These are phyloP conservation scores for Quercus parvula DNA, from an alignment of 306 rosid genomes.

Conservation along the genomic window DNA sequence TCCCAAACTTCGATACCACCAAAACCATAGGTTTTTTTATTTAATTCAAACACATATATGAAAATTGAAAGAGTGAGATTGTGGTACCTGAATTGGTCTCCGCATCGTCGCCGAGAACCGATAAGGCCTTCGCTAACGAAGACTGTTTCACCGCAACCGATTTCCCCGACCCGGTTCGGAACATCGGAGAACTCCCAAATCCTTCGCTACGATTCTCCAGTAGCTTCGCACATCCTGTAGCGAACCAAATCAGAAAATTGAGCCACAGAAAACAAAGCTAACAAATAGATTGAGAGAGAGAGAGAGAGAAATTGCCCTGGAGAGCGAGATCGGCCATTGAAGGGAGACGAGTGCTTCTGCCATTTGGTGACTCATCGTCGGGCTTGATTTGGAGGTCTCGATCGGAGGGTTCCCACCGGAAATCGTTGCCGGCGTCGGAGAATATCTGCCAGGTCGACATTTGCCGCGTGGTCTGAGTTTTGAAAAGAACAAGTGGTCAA, in stretches of 20 bases:
- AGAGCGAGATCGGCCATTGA: conserved; percentile 51
- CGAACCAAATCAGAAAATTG: not conserved
- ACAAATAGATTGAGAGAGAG: not conserved
- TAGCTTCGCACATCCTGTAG: conserved; percentile 43
- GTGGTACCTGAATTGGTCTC: conserved; percentile 18
- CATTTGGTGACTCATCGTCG: not conserved
- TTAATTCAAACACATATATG: not conserved
- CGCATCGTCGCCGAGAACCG: conserved; percentile 32
- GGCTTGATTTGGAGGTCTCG: conserved; percentile 12
- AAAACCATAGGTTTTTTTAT: not conserved
- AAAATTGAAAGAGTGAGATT: not conserved
- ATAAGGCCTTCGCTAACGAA: conserved; percentile 44
- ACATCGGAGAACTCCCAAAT: conserved; percentile 29
- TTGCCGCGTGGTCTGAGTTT: not conserved
- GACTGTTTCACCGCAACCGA: conserved; percentile 41
- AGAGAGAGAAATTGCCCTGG: conserved; percentile 19
- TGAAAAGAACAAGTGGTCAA: not conserved
- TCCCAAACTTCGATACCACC: not conserved
- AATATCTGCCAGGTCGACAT: conserved; percentile 47
- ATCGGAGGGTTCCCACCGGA: conserved; percentile 35
- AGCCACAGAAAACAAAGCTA: not conserved
- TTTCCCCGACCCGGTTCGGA: conserved; percentile 46
- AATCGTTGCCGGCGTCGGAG: conserved; percentile 17
- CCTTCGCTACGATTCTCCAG: conserved; percentile 24
- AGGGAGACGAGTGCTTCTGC: conserved; percentile 30